Evolutionary conservation across 2,329 filamentous ascomycete genomes (phyloP), one percentile per base, ranked within the genome.

Genomic region (Fonsecaea nubica): DNA sequence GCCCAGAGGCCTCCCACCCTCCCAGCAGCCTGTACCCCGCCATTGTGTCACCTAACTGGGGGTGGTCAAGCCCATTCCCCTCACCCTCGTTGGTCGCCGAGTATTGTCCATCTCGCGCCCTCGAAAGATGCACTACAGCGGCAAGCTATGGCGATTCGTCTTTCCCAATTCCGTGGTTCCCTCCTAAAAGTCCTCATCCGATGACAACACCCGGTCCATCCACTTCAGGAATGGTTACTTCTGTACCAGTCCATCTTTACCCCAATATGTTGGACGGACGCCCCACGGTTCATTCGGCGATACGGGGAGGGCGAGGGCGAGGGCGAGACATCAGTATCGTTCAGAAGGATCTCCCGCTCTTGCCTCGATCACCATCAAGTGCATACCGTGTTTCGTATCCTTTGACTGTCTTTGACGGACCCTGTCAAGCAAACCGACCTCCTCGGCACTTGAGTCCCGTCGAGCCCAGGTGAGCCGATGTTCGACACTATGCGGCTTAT

Each of bases 301-400:
- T 50, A 10, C 3, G 2, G 2, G 25, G 25, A 25, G 25, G 25
- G 25, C 25, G 25, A 25, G 18, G 18, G 45, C 45, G 45, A 50
- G 8, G 18, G 18, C 18, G 45, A 25, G 45, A 21, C 45, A 21
- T 25, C 18, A 25, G 10, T 3, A 10, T 12, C 25, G 21, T 33
- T n/a, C 9, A 53, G 5, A 60, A 18, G 32, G 15, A 9, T 35
- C 18, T 35, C 25, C 58, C 58, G 58, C 18, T 33, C 40, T 6
- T 33, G 45, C 58, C 36, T 33, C 33, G 15, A 15, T 18, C 33
- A 18, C 59, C 59, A 40, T 30, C 18, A 30, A 38, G 38, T 52
- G 42, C 38, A 48, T 62, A 62, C 59, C 59, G 59, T 40, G 48
- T 55, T 56, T 62, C 33, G 13, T 33, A 62, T 42, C 59, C 59